Conservation (phyloP, 208 protist genomes). For the Acanthamoeba triangularis region DNA sequence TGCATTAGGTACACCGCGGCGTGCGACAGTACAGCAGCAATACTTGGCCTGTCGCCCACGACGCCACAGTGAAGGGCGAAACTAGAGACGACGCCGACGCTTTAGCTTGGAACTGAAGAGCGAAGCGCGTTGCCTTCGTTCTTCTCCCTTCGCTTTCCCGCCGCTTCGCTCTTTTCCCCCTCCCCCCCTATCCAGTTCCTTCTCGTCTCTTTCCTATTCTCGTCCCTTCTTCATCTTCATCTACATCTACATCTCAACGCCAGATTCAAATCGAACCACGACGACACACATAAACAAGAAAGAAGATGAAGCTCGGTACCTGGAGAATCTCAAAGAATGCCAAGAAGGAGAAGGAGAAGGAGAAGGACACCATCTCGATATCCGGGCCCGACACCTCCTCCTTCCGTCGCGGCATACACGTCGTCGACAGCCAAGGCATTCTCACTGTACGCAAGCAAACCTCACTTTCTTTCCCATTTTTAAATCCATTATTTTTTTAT, state of each 20-base stretch:
- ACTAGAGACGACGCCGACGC: not conserved
- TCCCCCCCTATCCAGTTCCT: no score
- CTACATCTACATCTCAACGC: not conserved
- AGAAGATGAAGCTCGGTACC: not conserved
- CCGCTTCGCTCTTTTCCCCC: not conserved
- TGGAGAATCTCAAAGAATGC: conserved; percentile 53
- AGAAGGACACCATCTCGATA: not conserved
- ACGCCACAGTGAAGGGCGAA: not conserved
- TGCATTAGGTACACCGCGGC: no score
- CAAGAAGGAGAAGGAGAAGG: not conserved
- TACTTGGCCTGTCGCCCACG: not conserved
- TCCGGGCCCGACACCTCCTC: conserved; percentile 2
- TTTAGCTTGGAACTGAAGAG: not conserved
- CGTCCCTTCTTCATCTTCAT: not conserved
- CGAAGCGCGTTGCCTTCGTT: not conserved
- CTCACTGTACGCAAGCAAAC: not conserved
- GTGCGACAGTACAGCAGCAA: no score
- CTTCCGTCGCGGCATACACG: conserved; percentile 50
- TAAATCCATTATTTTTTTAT: not conserved
- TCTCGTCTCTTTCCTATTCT: no score
- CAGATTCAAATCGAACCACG: no score
- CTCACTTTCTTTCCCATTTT: not conserved
- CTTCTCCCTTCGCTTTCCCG: not conserved
- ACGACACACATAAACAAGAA: not conserved
- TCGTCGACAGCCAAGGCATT: conserved; percentile 15